These are phyloP conservation scores for Nothophaeocryptopus gaeumannii DNA, from an alignment of 2,329 filamentous ascomycete species.

Conservation along the genomic window DNA sequence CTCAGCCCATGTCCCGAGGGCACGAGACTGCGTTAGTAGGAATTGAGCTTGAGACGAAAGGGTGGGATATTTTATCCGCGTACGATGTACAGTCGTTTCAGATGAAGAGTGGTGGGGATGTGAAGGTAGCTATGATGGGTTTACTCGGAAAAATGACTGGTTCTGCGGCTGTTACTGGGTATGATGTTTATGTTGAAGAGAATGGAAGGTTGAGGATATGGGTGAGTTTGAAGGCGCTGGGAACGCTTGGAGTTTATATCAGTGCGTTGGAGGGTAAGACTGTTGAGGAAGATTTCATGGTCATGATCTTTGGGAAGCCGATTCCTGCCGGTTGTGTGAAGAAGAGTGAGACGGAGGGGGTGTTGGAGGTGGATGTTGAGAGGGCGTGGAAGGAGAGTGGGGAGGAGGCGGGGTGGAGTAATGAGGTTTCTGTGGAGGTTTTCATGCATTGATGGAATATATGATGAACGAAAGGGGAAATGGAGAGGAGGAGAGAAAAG, in stretches of 20 bases:
- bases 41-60: constrained; percentile 60
- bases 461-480: not conserved
- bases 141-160: constrained; percentile 88
- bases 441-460: constrained; percentile 39
- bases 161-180: constrained; percentile 68
- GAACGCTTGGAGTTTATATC: constrained; percentile 74
- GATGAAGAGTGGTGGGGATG: constrained; percentile 36
- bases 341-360: constrained; percentile 38
- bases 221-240: constrained; percentile 75
- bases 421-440: constrained; percentile 71
- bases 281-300: constrained; percentile 31
- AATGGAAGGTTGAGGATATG: constrained; percentile 64
- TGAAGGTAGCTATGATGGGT: constrained; percentile 68
- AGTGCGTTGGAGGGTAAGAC: constrained; percentile 60
- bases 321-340: constrained; percentile 66
- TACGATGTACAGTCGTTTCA: constrained; percentile 63
- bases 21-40: constrained; percentile 52
- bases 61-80: constrained; percentile 58
- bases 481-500: no score
- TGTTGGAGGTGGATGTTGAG: constrained; percentile 75
- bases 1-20: constrained; percentile 38
- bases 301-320: constrained; percentile 67
- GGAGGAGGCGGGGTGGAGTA: constrained; percentile 70
- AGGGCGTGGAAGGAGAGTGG: constrained; percentile 74
- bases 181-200: constrained; percentile 56